Conservation (phyloP, 2,329 filamentous ascomycete genomes). For the Arthrobotrys musiformis region DNA sequence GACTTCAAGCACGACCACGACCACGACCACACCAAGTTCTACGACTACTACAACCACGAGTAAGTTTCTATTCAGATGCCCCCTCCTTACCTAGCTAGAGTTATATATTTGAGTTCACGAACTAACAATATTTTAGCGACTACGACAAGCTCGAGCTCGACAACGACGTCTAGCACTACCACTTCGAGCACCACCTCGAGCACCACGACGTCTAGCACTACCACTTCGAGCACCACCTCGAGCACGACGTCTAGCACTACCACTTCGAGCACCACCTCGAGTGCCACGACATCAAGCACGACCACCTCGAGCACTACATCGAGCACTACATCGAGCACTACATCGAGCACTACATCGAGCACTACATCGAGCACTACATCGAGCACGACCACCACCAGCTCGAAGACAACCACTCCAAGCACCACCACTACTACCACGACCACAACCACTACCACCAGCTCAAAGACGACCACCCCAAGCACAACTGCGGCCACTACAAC, state of each 20-base stretch:
- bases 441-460: not conserved
- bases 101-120: not conserved
- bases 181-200: constrained; percentile 22
- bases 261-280: constrained; percentile 27
- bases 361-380: not conserved
- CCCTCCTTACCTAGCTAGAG: not conserved
- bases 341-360: not conserved
- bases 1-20: constrained; percentile 37
- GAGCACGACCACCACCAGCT: constrained; percentile 9
- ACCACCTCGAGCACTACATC: not conserved
- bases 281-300: constrained; percentile 14
- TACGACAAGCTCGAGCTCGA: constrained; percentile 54
- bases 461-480: constrained; percentile 1
- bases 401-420: constrained; percentile 26
- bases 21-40: constrained; percentile 17
- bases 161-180: constrained; percentile 27
- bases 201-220: constrained; percentile 18
- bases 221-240: not conserved
- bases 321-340: not conserved
- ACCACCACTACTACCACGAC: constrained; percentile 4
- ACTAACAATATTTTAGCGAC: constrained; percentile 41
- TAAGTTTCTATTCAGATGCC: not conserved
- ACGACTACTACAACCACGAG: constrained; percentile 23
- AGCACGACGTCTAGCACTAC: constrained; percentile 18
- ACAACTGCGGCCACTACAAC: constrained; percentile 15